Conservation (phyloP, 805 yeast species). For the Pichia ethanolica region DNA sequence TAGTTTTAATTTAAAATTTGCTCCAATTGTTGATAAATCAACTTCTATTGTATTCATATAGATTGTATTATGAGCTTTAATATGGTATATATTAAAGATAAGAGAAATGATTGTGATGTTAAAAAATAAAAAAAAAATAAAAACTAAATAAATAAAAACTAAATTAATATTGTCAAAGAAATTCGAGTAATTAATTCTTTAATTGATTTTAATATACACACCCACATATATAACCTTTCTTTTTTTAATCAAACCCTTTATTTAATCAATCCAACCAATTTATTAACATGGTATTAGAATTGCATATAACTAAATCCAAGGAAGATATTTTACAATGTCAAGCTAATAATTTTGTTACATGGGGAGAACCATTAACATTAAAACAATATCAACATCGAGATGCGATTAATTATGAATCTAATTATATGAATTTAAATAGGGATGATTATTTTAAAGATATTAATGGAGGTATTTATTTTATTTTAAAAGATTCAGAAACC, state of each 20-base stretch:
- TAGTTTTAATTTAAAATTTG: not conserved
- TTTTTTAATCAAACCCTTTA: not conserved
- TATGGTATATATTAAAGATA: too few species aligned
- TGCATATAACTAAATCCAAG: not conserved
- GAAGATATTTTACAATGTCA: not conserved
- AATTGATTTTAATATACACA: not conserved
- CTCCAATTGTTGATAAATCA: not conserved
- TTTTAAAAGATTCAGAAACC: conserved; percentile 16
- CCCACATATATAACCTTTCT: not conserved
- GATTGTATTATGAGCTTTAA: too few species aligned
- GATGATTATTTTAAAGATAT: not conserved
- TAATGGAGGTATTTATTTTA: conserved; percentile 16
- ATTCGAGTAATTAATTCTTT: not conserved
- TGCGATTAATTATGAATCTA: not conserved
- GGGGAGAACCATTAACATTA: not conserved
- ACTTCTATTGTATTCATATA: not conserved
- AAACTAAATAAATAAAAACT: too few species aligned
- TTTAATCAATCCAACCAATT: too few species aligned
- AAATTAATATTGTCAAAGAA: not conserved
- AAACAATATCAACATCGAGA: conserved; percentile 4
- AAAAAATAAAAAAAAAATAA: not conserved
- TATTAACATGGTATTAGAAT: not conserved
- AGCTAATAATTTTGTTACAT: not conserved
- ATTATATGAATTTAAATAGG: not conserved
- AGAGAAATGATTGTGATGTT: not conserved